Evolutionary conservation across 352 stramenopile genomes (phyloP), one percentile per base, ranked within the genome.

Genomic region (Proteromonas lacertae): DNA sequence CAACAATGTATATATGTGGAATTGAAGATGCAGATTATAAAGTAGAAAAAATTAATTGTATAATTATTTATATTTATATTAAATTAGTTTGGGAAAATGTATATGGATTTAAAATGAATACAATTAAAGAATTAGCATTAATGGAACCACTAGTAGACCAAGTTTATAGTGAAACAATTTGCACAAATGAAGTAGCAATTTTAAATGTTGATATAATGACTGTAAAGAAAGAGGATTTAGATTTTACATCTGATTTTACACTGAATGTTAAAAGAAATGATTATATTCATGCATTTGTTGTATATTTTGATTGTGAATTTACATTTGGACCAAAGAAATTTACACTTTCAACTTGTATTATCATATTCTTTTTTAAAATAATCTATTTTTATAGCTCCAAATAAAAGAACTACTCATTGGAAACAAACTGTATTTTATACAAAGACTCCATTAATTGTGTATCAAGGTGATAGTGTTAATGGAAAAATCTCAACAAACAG

Each of bases 21-120:
- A 62, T 90, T 26, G 87, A 67, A 43, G 57, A 67, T 38, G 68
- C 87, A 40, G 66, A 87, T 45, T 40, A 55, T 13, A 5, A 35
- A 20, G 28, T 38, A n/a, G 26, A 18, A n/a, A 50, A 51, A 31
- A 16, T 19, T 5, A 33, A 30, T 25, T 88, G 56, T n/a, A n/a
- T n/a, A n/a, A n/a, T n/a, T n/a, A n/a, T n/a, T n/a, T n/a, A n/a
- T 19, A 19, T n/a, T 25, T 19, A 36, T 17, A n/a, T n/a, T n/a
- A n/a, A n/a, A n/a, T n/a, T n/a, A n/a, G n/a, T n/a, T 53, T 97
- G 86, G 86, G 64, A 92, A 33, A 75, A 91, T 51, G 83, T 97
- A 3, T 96, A 96, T 60, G 86, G 86, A 34, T 96, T 96, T 48
- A 76, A 97, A 53, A 95, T 96, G 81, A 90, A 64, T 52, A 77